These are phyloP conservation scores for Plasmodium ovale DNA, from an alignment of 169 alveolate genomes.

Conservation along the genomic window DNA sequence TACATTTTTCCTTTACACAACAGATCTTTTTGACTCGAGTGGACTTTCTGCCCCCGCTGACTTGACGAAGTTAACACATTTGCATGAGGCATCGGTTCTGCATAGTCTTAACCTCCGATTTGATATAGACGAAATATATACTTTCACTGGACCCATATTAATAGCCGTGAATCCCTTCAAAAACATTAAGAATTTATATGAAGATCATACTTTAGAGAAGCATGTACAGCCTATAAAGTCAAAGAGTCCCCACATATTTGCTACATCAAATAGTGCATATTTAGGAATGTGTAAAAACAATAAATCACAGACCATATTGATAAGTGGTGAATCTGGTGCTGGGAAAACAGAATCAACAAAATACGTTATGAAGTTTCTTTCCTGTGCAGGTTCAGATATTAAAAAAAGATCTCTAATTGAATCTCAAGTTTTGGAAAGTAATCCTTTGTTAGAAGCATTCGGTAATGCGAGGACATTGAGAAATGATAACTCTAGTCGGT, in stretches of 20 bases:
- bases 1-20: background rate
- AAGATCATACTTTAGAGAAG: conserved; percentile 74
- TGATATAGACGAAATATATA: conserved; percentile 92
- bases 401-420: conserved; percentile 85
- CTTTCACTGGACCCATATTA: conserved; percentile 97
- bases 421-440: conserved; percentile 95
- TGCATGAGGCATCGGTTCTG: conserved; percentile 94
- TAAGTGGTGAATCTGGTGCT: conserved; percentile 99
- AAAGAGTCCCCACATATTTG: conserved; percentile 94
- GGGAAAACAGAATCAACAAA: conserved; percentile 99
- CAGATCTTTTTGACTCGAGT: conserved; percentile 56
- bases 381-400: conserved; percentile 89
- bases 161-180: conserved; percentile 98
- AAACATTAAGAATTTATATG: conserved; percentile 81
- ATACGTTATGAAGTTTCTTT: conserved; percentile 95
- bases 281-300: conserved; percentile 90
- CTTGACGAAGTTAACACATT: conserved; percentile 90
- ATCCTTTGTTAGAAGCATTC: conserved; percentile 99
- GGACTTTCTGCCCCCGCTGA: conserved; percentile 87
- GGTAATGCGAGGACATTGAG: conserved; percentile 98
- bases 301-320: conserved; percentile 94
- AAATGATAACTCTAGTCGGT: conserved; percentile 96
- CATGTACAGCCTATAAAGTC: conserved; percentile 78
- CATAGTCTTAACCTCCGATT: conserved; percentile 94
- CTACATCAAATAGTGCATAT: conserved; percentile 95